A percentile compares a stretch with the other conserved stretches of the same genome.
phyloP scores from a whole-genome alignment of 345 rosid genomes.

The Gossypium arboreum region DNA sequence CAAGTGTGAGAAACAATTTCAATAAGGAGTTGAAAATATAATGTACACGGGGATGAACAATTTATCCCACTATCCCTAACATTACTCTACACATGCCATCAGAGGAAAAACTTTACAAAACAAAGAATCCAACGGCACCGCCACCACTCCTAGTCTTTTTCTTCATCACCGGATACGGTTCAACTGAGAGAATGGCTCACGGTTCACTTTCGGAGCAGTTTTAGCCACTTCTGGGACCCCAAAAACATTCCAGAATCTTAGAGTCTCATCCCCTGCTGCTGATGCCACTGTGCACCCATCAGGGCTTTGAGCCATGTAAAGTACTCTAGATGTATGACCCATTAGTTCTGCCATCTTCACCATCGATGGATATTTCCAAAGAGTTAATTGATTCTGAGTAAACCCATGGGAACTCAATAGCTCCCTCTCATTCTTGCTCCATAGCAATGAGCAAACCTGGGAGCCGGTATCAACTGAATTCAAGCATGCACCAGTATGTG shows the following conservation, averaged over 20 bases:
- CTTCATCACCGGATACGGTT: slow-evolving; percentile 38
- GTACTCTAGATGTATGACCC: slow-evolving; percentile 48
- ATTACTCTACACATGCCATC: background rate
- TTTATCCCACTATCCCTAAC: no score
- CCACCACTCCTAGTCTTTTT: background rate
- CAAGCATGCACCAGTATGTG: slow-evolving; percentile 49
- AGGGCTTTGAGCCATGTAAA: slow-evolving; percentile 55
- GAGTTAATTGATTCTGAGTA: slow-evolving; percentile 41
- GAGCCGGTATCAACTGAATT: slow-evolving; percentile 48
- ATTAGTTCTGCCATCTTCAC: slow-evolving; percentile 44
- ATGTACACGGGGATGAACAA: no score
- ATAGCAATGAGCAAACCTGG: slow-evolving; percentile 43
- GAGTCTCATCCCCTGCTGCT: slow-evolving; percentile 65
- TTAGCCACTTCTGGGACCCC: slow-evolving; percentile 53
- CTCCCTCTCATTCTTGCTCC: slow-evolving; percentile 52
- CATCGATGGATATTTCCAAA: slow-evolving; percentile 57
- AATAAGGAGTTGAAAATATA: background rate
- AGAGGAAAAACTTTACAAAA: background rate
- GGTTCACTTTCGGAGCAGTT: slow-evolving; percentile 36
- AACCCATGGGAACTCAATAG: slow-evolving; percentile 54
- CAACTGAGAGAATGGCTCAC: slow-evolving; percentile 43
- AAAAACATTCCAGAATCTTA: slow-evolving; percentile 60
- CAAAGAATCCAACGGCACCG: background rate
- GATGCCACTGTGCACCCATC: slow-evolving; percentile 69
- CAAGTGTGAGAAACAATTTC: background rate